Base-by-base conservation (phyloP, 345 rosid species). In the Acer negundo region DNA sequence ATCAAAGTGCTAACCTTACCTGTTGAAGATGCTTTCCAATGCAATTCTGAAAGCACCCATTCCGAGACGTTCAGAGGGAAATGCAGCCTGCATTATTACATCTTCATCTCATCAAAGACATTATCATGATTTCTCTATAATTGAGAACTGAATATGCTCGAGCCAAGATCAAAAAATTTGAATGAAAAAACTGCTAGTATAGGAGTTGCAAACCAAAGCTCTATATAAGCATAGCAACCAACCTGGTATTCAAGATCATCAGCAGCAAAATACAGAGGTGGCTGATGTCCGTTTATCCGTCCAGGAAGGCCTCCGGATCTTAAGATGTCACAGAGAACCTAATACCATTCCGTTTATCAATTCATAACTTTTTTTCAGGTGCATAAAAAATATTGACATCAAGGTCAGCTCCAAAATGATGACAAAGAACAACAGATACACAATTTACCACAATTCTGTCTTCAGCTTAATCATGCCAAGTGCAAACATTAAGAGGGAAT, bases 161-260 rank as follows among this genome's bases (percentile, higher is more conserved):
- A 11, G 13, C n/a, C 31, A 35, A 56, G 68, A 24, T 62, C 40
- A 56, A 26, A 62, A 47, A 20, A 19, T 4, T 73, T 26, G 17
- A 13, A 73, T 24, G 68, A 62, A 74, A 62, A 17, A 44, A 59
- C 23, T 6, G 17, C 20, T 7, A 35, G 67, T 28, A 16, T 17
- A 28, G 26, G 51, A n/a, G 42, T 44, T 44, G 44, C 69, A 63
- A 62, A 74, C 46, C 31, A 17, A 28, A 61, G 22, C 67, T 23
- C 26, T 61, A 15, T 23, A 59, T 51, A 72, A 79, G 46, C 64
- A 69, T 12, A 23, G 74, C 40, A 72, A 63, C 77, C 12, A 75
- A 82, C 90, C 89, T 84, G 86, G 80, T 86, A 88, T 69, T 86
- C 85, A 67, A 88, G 87, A 78, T 86, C 89, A 71, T 88, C 89